Evolutionary conservation across 805 yeast species (phyloP).

Genomic region (Teunomyces gatunensis): DNA sequence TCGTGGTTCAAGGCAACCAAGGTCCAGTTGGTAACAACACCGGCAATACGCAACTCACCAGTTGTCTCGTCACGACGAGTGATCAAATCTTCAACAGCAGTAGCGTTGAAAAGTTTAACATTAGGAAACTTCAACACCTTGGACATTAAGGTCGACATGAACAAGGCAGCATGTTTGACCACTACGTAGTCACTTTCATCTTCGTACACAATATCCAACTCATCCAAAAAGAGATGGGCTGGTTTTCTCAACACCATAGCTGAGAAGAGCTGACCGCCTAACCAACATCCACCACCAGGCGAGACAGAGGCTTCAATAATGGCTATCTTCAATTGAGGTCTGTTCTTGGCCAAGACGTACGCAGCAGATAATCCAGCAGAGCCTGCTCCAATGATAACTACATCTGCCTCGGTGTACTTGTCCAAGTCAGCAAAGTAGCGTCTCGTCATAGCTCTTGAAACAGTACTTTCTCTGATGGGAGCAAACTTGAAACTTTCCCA

Average conservation of each 20-base stretch:
- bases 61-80: slow-evolving; percentile 58
- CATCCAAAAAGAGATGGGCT: slow-evolving; percentile 66
- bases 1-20: slow-evolving; percentile 73
- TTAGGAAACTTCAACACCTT: slow-evolving; percentile 70
- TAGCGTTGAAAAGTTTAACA: slow-evolving; percentile 74
- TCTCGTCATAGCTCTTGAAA: slow-evolving; percentile 75
- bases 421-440: slow-evolving; percentile 72
- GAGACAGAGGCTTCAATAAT: slow-evolving; percentile 72
- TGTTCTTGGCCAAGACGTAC: slow-evolving; percentile 65
- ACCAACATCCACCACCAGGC: slow-evolving; percentile 80
- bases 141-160: slow-evolving; percentile 68
- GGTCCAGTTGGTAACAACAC: slow-evolving; percentile 84
- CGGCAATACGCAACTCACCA: slow-evolving; percentile 65
- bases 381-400: slow-evolving; percentile 77
- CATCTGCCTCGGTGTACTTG: slow-evolving; percentile 71
- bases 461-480: slow-evolving; percentile 75
- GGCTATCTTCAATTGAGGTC: slow-evolving; percentile 75
- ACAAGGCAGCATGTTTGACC: slow-evolving; percentile 76
- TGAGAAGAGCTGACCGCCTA: slow-evolving; percentile 73
- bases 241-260: slow-evolving; percentile 82
- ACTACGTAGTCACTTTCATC: slow-evolving; percentile 81
- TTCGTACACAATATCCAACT: slow-evolving; percentile 62
- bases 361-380: slow-evolving; percentile 77
- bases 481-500: slow-evolving; percentile 69
- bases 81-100: slow-evolving; percentile 77